These are phyloP conservation scores for Tagetes erecta DNA, from an alignment of 129 eudicot species.

Conservation along the genomic window DNA sequence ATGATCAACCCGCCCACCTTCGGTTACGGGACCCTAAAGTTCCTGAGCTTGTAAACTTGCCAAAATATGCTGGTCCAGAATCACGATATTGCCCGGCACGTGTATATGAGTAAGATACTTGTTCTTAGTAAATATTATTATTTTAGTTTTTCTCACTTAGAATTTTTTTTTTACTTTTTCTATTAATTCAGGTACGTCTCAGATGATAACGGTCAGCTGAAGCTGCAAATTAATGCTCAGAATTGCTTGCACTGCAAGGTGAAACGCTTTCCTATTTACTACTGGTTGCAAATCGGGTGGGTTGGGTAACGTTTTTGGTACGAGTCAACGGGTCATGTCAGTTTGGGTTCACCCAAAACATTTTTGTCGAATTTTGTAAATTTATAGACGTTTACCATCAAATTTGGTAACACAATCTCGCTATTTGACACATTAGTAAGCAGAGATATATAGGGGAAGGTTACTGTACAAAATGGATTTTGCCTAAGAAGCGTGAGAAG, in stretches of 20 bases:
- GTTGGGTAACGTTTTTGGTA: not conserved
- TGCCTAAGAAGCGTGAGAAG: no score
- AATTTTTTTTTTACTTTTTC: not conserved
- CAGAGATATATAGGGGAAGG: no score
- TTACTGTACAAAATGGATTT: no score
- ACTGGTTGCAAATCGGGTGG: not conserved
- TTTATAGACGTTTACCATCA: not conserved
- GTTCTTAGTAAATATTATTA: not conserved
- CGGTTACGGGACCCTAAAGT: constrained; percentile 65
- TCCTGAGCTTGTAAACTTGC: constrained; percentile 69
- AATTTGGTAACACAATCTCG: not conserved
- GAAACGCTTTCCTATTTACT: constrained; percentile 5
- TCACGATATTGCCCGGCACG: constrained; percentile 97
- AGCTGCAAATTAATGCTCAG: constrained; percentile 96
- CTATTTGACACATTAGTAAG: not conserved
- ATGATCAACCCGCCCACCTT: constrained; percentile 98
- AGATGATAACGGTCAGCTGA: constrained; percentile 69
- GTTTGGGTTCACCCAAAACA: not conserved
- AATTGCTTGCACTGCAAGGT: constrained; percentile 99
- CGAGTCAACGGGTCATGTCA: not conserved
- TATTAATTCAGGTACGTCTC: constrained; percentile 56
- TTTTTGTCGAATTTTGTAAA: no score
- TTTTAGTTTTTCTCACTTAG: not conserved
- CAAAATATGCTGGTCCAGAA: constrained; percentile 87
- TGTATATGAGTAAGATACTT: constrained; percentile 80